phyloP scores from a whole-genome alignment of 805 yeast genomes.

The Alloascoidea hylecoeti region DNA sequence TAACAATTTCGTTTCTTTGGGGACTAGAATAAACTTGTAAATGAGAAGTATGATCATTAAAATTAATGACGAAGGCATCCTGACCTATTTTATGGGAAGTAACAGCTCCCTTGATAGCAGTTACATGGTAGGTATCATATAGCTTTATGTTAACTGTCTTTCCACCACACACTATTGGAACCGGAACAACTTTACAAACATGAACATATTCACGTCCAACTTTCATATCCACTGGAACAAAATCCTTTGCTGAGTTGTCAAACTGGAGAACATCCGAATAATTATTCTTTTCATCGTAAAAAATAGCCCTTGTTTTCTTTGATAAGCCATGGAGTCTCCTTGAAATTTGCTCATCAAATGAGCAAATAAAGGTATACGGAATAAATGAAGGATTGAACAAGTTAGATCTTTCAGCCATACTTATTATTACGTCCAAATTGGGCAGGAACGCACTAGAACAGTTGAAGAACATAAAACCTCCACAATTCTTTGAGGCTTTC shows the following conservation, averaged over 20 bases:
- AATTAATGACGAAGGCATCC: not conserved
- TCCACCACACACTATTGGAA: not conserved
- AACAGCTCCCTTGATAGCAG: constrained; percentile 23
- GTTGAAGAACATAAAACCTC: constrained; percentile 33
- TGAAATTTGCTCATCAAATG: constrained; percentile 29
- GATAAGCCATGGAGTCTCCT: constrained; percentile 9
- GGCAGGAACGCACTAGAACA: constrained; percentile 16
- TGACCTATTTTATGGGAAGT: constrained; percentile 32
- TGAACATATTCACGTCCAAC: constrained; percentile 62
- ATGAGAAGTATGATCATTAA: not conserved
- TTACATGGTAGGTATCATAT: constrained; percentile 23
- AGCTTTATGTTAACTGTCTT: not conserved
- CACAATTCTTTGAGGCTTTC: constrained; percentile 33
- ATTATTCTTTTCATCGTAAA: constrained; percentile 22
- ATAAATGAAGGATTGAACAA: constrained; percentile 13
- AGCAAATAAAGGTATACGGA: constrained; percentile 26
- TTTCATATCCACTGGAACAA: no score
- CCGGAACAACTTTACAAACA: constrained; percentile 14
- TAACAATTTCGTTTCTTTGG: not conserved
- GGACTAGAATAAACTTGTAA: not conserved
- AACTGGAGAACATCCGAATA: constrained; percentile 11
- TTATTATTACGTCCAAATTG: constrained; percentile 12
- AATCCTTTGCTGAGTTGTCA: constrained; percentile 48
- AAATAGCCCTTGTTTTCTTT: constrained; percentile 26
- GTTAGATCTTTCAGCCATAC: constrained; percentile 9